Percentiles rank a stretch among this genome's conserved stretches.
phyloP scores from a whole-genome alignment of 805 yeast species.

The Candida peoriensis region DNA sequence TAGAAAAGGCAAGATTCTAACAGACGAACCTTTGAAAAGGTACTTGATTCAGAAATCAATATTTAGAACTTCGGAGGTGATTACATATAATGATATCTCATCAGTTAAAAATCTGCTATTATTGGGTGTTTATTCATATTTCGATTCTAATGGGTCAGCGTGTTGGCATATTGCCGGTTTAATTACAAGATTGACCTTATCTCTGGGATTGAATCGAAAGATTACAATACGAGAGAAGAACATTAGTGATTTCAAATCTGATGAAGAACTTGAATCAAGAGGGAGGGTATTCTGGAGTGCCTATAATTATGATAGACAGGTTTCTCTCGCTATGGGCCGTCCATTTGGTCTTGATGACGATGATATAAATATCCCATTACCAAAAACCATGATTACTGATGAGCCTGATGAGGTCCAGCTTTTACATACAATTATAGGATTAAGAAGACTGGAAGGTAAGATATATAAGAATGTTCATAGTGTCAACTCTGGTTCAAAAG shows the following conservation, averaged over 20 bases:
- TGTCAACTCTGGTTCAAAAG: conserved; percentile 30
- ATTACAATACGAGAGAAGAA: too few relatives aligned
- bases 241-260: not conserved
- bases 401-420: conserved; percentile 37
- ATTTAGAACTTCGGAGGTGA: conserved; percentile 32
- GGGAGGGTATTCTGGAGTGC: conserved; percentile 44
- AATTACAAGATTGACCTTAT: conserved; percentile 38
- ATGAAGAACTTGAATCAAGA: conserved; percentile 26
- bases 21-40: conserved; percentile 34
- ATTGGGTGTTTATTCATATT: conserved; percentile 45
- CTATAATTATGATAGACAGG: conserved; percentile 35
- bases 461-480: conserved; percentile 43
- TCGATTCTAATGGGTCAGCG: conserved; percentile 43
- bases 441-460: conserved; percentile 43
- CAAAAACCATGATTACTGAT: conserved; percentile 35
- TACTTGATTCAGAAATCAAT: conserved; percentile 38
- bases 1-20: conserved; percentile 32
- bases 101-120: conserved; percentile 38
- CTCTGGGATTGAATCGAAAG: conserved; percentile 42
- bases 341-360: conserved; percentile 44
- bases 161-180: conserved; percentile 51
- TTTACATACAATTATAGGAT: conserved; percentile 35
- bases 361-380: conserved; percentile 43
- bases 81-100: conserved; percentile 34
- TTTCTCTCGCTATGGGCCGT: conserved; percentile 45